Evolutionary conservation across 768 basidiomycete genomes (phyloP), one percentile per base, ranked within the genome.

Genomic region (Lactarius quietus): DNA sequence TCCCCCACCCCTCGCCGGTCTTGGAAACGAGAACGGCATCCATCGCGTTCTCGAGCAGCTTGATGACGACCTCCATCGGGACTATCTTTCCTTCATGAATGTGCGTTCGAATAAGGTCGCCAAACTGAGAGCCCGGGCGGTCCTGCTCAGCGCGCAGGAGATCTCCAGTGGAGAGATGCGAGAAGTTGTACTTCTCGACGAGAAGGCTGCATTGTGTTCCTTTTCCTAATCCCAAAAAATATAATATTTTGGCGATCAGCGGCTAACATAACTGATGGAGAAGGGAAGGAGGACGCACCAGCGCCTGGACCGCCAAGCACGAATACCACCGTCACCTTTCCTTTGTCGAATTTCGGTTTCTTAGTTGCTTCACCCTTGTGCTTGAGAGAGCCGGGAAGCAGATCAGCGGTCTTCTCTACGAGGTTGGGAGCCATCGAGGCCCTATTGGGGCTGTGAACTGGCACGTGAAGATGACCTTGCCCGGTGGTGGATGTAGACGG

Each of bases 301-400:
- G 95, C 95, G 58, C 97, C 97, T 23, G 97, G 97, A 0, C 97
- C 97, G 39, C 97, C 97, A 15, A 99, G 87, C 29, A 98, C 95
- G 72, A 92, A 99, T 72, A 98, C 81, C 63, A 99, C 95, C 20
- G 84, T 88, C 71, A 98, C 89, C 68, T 92, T 88, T 56, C 74
- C 73, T 38, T 79, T 75, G 75, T 92, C 86, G 72, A 97, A 96
- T 45, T 58, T 61, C 28, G 68, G 64, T 12, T 55, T 61, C n/a
- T n/a, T n/a, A n/a, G n/a, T n/a, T n/a, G n/a, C n/a, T n/a, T n/a
- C n/a, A n/a, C n/a, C n/a, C 20, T 28, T 28, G 51, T 26, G 51
- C 6, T 52, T 64, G 28, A 28, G n/a, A 26, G 43, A 12, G 17
- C 41, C 41, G 56, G 70, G 68, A 26, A 78, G 62, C 10, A 72